Evolutionary conservation across 331 rosid species (phyloP), one percentile per base, ranked within the genome.

Genomic region (Acacia pycnantha): DNA sequence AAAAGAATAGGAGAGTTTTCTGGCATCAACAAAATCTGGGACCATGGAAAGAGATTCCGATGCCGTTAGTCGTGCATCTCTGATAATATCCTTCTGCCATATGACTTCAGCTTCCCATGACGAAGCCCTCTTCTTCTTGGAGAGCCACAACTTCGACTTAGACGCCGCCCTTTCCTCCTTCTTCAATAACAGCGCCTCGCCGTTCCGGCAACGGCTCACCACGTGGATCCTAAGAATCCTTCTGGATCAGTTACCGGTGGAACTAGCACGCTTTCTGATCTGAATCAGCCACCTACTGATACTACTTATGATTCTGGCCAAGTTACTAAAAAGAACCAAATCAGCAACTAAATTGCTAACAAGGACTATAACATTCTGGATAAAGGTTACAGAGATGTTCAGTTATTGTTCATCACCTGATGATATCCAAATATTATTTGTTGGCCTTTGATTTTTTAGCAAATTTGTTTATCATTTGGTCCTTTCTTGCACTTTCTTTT

Each of bases 111-210:
- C 97, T 47, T 74, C 98, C 29, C 85, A 81, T 24, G 91, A 90
- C 73, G 98, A 90, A 84, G 98, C 98, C 37, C 76, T 80, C 50
- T 92, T 92, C 93, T 95, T 86, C 89, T 88, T 95, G 24, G 98
- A 95, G 40, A 81, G 87, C 84, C 98, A 93, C 85, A 90, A 92
- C 58, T 95, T 90, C 89, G 94, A 92, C 81, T 97, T 95, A 54
- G 97, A 95, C 82, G 90, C 97, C 50, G 98, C 98, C 88, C 91
- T 95, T 73, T 86, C 97, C 0, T 87, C 98, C 27, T 93, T 91
- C 80, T 70, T 93, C 3, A 97, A 95, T 79, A 82, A 84, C 84
- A 14, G 0, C 76, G 0, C 40, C 64, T 11, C 15, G 16, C 80
- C 18, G 14, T 83, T 8, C 90, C 91, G 18, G 77, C 87, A 16